Evolutionary conservation across 805 yeast genomes (phyloP).

Genomic region (Candida quercuum): DNA sequence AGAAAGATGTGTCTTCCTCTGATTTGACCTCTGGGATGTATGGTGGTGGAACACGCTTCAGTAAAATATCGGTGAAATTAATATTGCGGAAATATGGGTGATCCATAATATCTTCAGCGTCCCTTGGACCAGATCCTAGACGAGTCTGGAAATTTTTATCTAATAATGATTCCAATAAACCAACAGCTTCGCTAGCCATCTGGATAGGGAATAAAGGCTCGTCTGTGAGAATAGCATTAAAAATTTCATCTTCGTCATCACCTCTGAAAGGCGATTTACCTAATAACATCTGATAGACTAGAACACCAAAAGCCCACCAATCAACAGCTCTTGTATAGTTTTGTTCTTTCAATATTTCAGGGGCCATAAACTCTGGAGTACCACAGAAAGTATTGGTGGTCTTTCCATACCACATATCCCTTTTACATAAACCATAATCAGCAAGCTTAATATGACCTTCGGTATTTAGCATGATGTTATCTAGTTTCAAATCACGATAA

Average conservation of each 20-base stretch:
- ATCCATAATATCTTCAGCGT: conserved; percentile 90
- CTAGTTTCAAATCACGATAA: conserved; percentile 93
- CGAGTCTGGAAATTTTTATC: conserved; percentile 85
- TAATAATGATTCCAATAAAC: conserved; percentile 82
- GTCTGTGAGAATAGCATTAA: conserved; percentile 92
- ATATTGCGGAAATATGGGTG: conserved; percentile 92
- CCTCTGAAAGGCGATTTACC: conserved; percentile 98
- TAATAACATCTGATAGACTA: conserved; percentile 90
- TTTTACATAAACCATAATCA: conserved; percentile 97
- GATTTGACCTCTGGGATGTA: conserved; percentile 81
- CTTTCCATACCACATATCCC: conserved; percentile 77
- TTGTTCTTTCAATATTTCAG: conserved; percentile 91
- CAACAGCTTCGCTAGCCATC: conserved; percentile 96
- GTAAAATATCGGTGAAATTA: conserved; percentile 79
- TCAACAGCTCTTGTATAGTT: conserved; percentile 92
- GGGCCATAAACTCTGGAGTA: conserved; percentile 99
- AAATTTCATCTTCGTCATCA: conserved; percentile 94
- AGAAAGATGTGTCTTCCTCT: conserved; percentile 87
- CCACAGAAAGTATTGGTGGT: conserved; percentile 97
- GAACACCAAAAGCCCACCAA: conserved; percentile 99
- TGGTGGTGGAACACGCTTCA: conserved; percentile 76
- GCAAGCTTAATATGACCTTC: conserved; percentile 95
- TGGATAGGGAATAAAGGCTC: conserved; percentile 96
- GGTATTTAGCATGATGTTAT: conserved; percentile 82
- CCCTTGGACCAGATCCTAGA: conserved; percentile 81